phyloP scores from a whole-genome alignment of 1,284 basidiomycete genomes.

The Cronartium ribicola region DNA sequence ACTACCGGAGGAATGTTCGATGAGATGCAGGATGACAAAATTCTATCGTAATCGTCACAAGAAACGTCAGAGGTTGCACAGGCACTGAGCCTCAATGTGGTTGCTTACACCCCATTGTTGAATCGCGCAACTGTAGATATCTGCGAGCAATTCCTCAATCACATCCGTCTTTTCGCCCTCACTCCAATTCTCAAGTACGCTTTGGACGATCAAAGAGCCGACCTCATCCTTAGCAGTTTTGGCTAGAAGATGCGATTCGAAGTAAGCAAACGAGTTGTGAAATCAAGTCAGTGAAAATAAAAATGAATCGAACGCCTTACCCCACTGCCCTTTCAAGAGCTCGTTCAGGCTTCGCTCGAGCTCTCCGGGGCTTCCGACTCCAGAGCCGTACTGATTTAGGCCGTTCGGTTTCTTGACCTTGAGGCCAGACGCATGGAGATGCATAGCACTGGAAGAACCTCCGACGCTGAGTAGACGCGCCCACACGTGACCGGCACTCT shows the following conservation, averaged over 20 bases:
- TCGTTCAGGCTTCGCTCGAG: constrained; percentile 35
- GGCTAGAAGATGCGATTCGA: constrained; percentile 15
- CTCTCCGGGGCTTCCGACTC: constrained; percentile 28
- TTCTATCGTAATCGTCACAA: constrained; percentile 13
- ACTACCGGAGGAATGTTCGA: constrained; percentile 39
- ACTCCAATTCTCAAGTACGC: constrained; percentile 42
- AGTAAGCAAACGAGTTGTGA: background rate
- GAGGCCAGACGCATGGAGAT: constrained; percentile 10
- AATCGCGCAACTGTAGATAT: constrained; percentile 41
- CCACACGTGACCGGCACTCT: constrained; percentile 43
- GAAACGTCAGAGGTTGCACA: background rate
- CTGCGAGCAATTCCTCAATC: constrained; percentile 36
- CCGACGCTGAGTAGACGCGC: constrained; percentile 38
- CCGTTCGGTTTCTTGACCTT: constrained; percentile 27
- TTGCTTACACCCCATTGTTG: constrained; percentile 43
- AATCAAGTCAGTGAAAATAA: background rate
- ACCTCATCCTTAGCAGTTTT: constrained; percentile 41
- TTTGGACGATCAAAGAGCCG: constrained; percentile 42
- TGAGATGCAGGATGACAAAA: constrained; percentile 41
- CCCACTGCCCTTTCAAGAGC: constrained; percentile 41
- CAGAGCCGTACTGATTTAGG: constrained; percentile 37
- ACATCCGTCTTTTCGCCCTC: constrained; percentile 40
- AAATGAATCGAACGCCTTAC: background rate
- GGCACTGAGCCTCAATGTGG: background rate
- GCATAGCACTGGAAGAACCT: constrained; percentile 25